Base-by-base conservation (phyloP, 2,329 filamentous ascomycete species). In the Escovopsis sp. region DNA sequence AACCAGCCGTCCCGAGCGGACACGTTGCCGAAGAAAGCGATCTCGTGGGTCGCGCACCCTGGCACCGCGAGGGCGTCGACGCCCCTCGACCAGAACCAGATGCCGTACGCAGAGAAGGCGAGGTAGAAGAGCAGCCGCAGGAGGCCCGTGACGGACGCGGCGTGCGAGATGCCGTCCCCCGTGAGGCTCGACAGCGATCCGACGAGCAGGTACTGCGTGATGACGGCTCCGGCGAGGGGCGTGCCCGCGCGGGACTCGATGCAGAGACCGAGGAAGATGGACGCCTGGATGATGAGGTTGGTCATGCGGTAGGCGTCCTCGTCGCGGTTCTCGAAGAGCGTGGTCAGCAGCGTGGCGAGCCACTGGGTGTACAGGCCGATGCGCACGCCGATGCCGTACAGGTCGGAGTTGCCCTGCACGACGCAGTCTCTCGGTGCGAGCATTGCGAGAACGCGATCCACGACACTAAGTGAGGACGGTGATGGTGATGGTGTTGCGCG, bases 221-320 rank as follows among this genome's bases (percentile, higher is more conserved):
- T 41, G 39, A 49, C 35, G 35, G 45, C 35, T 35, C 41, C 45
- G 17, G 46, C 33, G 25, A 42, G 38, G 30, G 33, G 36, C 25
- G 31, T 27, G 7, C 39, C 39, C 8, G 45, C 39, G 16, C 39
- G 23, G 19, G 48, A 46, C 34, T 47, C 38, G 27, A 35, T 46
- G 37, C 48, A 52, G 6, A 50, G 48, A 26, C 51, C 51, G 30
- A 50, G 41, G 23, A 46, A 46, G 30, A 52, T 45, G 34, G 45
- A 43, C 13, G 44, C 44, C 38, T 48, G 43, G 40, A 53, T 48
- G 39, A 53, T 48, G 38, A 50, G 46, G 30, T 53, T 51, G 39
- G 51, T 45, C 32, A 51, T 46, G 36, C 46, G 45, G 18, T 46
- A 40, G 21, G 37, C 36, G 37, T 32, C 27, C 35, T 47, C 47